Evolutionary conservation across 345 rosid species (phyloP), one percentile per base, ranked within the genome.

Genomic region (Brassica nigra): DNA sequence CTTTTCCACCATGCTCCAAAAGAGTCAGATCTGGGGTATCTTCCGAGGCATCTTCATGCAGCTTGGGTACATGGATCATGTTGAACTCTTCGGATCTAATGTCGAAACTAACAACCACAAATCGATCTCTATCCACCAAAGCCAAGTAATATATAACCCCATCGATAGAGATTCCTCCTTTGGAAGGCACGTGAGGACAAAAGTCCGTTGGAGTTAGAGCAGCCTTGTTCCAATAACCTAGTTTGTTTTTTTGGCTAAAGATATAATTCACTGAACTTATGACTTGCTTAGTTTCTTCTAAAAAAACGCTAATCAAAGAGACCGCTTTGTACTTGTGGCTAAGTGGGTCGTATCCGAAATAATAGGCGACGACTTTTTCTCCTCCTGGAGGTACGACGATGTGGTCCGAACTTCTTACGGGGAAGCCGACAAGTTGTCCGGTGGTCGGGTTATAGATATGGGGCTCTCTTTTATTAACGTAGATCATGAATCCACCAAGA

Each of bases 71-170:
- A 9, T 10, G 74, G 49, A 70, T 55, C 74, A 20, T 33, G 59
- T 55, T 55, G 49, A 55, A 70, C 11, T 31, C 74, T 33, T 23
- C 34, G 11, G 52, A 57, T 18, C 52, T 36, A 36, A 71, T 34
- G 54, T 71, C 11, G 34, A 71, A 71, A 23, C 75, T 71, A 6
- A 34, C 66, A 71, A 57, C 11, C 20, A 23, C 15, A 47, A 0
- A 70, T 9, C 11, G 16, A 16, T 8, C 3, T 7, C 0, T 1
- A n/a, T 16, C 65, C 36, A 6, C 8, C 30, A 12, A 31, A 70
- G 11, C 74, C 49, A 70, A 1, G 64, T 70, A 70, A 55, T 54
- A 55, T 18, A 55, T 55, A 55, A 70, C 11, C 16, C 18, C 74
- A 70, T 54, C 4, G 18, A 70, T 31, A 55, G 6, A 55, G 18